Base-by-base conservation (phyloP, 2,329 filamentous ascomycete genomes). In the Apiospora rasikravindrae region DNA sequence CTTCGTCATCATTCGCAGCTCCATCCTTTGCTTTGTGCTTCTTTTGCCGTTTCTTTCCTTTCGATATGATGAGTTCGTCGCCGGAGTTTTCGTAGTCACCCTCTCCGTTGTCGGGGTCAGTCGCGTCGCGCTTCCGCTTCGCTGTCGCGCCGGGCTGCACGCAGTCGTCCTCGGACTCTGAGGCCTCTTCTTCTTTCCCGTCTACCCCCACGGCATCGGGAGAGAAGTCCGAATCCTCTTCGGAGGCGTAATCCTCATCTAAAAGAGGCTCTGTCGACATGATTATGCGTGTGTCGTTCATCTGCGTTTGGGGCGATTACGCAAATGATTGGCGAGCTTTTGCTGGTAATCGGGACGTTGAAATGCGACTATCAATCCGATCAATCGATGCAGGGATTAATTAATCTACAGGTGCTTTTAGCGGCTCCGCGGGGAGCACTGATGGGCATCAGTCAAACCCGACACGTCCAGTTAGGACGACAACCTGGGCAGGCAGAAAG, bases 161-260 rank as follows among this genome's bases (percentile, higher is more conserved):
- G 76, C 45, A 69, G 24, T 81, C 82, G 67, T 81, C 81, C 47
- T 87, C 87, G 10, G 86, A 87, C 71, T 88, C 90, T 6, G 88
- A 88, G 14, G 83, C 84, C 6, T 86, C 85, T 0, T 82, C 84
- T 22, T 83, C 86, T 2, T 64, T 40, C 42, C 84, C 86, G 44
- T 84, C 85, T n/a, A 81, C 80, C 49, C 82, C 77, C 40, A 78
- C 86, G 24, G 85, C 84, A 66, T 90, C 90, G n/a, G 88, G 89
- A 33, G 90, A 88, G 74, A 94, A 94, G 78, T 94, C 92, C 13
- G 92, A 93, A 79, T 94, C 92, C 75, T 94, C 90, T 4, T 91
- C 91, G 1, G 92, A 93, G 22, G 86, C 89, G 77, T 94, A 94
- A 44, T 89, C 86, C 24, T 87, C 86, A 69, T 86, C 83, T 68